Conservation (phyloP, 805 yeast genomes). For the Suhomyces sp. region DNA sequence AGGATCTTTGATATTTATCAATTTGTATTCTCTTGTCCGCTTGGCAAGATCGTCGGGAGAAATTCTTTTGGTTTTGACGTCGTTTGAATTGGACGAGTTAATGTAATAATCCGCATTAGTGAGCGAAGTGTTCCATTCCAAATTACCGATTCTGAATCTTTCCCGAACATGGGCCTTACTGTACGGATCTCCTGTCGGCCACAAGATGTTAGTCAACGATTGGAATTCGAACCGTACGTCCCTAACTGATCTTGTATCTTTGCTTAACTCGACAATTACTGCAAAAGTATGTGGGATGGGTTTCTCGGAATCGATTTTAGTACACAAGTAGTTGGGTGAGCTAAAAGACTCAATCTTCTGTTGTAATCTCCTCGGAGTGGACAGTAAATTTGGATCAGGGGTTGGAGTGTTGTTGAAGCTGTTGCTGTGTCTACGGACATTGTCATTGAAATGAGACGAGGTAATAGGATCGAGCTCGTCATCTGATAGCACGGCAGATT, state of each 20-base stretch:
- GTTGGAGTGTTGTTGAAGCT: slow-evolving; percentile 4
- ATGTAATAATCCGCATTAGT: slow-evolving; percentile 46
- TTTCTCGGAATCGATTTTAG: slow-evolving; percentile 37
- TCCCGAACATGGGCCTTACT: slow-evolving; percentile 45
- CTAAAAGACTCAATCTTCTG: slow-evolving; percentile 23
- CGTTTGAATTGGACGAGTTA: slow-evolving; percentile 42
- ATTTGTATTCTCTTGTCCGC: slow-evolving; percentile 34
- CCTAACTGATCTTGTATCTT: slow-evolving; percentile 34
- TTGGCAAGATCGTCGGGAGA: slow-evolving; percentile 45
- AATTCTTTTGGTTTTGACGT: slow-evolving; percentile 39
- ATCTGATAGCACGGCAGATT: slow-evolving; percentile 12
- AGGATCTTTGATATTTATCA: slow-evolving; percentile 11
- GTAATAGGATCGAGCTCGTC: slow-evolving; percentile 10
- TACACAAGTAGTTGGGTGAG: slow-evolving; percentile 37
- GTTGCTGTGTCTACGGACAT: slow-evolving; percentile 2
- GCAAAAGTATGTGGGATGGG: slow-evolving; percentile 56
- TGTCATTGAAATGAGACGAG: slow-evolving; percentile 1
- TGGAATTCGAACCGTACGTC: slow-evolving; percentile 43
- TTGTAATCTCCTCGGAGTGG: slow-evolving; percentile 14
- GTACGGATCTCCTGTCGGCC: slow-evolving; percentile 57
- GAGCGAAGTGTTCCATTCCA: slow-evolving; percentile 42
- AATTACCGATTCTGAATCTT: slow-evolving; percentile 46
- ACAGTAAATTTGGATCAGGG: slow-evolving; percentile 10
- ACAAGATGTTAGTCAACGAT: slow-evolving; percentile 44
- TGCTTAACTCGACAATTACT: slow-evolving; percentile 44